Evolutionary conservation across 2,329 filamentous ascomycete species (phyloP), one percentile per base, ranked within the genome.

Genomic region (Fonsecaea monophora): DNA sequence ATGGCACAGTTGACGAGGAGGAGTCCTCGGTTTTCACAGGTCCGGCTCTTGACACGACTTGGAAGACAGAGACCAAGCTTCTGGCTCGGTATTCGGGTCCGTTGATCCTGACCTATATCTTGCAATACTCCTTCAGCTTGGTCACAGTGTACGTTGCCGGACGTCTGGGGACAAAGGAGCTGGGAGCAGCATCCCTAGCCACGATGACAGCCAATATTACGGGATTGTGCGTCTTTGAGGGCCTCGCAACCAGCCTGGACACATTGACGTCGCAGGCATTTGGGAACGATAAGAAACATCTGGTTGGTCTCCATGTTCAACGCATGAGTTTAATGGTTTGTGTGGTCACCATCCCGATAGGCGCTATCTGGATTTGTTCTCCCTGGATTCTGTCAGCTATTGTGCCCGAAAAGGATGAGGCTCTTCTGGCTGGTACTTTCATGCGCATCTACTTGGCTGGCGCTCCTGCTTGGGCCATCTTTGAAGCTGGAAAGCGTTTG

Each of bases 251-350:
- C 4, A 90, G 88, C 68, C 83, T 96, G n/a, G 92, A 96, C 78
- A 96, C 92, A 0, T 85, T 96, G 1, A 95, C 92, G 76, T 87
- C 92, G 0, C 92, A 96, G 77, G 92, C 92, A 0, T 96, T 92
- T 74, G 92, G 92, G 3, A 92, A 90, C 0, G 92, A 92, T 0
- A 90, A 90, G 75, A 92, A 90, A 74, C 89, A 92, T 68, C 86
- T 96, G 3, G 92, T 96, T 66, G 92, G 90, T 1, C 76, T 92
- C 45, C 89, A 92, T 72, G 81, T 90, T 15, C 90, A 92, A 78
- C 85, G 90, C 62, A 91, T 92, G 89, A 82, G 89, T 1, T 87
- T 83, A 74, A 90, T 92, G 75, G 82, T 92, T 2, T 86, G 88
- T 77, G 78, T 84, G 10, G 83, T 91, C 71, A 88, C 86, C 4